phyloP scores from a whole-genome alignment of 2,329 filamentous ascomycete species.

The Leptodontidium sp. region DNA sequence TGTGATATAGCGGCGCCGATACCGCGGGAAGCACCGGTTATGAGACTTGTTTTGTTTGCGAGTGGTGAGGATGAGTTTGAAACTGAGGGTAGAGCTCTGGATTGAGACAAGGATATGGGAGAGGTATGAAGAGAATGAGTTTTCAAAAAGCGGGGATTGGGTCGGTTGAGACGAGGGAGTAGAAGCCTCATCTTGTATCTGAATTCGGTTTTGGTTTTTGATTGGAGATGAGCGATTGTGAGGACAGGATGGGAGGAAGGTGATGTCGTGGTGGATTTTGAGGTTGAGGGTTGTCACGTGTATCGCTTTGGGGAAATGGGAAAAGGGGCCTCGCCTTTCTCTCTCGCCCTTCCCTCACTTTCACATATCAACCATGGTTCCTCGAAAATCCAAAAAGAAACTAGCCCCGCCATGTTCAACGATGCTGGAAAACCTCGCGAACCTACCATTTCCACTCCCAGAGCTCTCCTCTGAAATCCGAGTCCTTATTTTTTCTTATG shows the following conservation, averaged over 20 bases:
- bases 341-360: too few relatives aligned
- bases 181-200: background rate
- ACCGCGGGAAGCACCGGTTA: constrained; percentile 75
- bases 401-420: too few relatives aligned
- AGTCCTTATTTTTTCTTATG: too few relatives aligned
- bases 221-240: background rate
- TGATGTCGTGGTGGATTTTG: background rate
- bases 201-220: background rate
- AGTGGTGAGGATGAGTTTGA: background rate
- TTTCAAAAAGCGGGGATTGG: background rate
- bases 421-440: too few relatives aligned
- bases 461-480: too few relatives aligned
- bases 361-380: too few relatives aligned
- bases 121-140: background rate
- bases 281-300: constrained; percentile 17
- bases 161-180: background rate
- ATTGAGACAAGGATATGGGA: background rate
- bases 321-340: background rate
- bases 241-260: background rate
- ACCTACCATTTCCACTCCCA: too few relatives aligned
- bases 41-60: constrained; percentile 52
- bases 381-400: too few relatives aligned
- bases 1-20: constrained; percentile 74
- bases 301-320: background rate
- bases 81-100: background rate